Base-by-base conservation (phyloP, 176 grass and related monocot genomes). In the Pontederia crassipes region DNA sequence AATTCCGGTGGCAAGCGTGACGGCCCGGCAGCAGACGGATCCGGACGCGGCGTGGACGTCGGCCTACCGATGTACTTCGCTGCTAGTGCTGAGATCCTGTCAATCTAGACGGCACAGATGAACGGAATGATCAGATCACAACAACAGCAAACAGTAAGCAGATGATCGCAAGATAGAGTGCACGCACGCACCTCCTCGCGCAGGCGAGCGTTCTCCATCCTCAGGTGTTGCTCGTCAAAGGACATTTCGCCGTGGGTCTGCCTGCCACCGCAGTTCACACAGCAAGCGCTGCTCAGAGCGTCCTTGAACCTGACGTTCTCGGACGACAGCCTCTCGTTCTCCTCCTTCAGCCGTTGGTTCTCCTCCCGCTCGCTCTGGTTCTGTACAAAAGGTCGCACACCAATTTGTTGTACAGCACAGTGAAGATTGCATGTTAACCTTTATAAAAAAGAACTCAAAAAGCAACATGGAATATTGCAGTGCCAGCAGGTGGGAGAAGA, bases 261-360 rank as follows among this genome's bases (percentile, higher is more conserved):
- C 29, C 58, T 54, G 26, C 59, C 66, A 28, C 32, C 20, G 45
- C 83, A 86, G 29, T 3, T 72, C 27, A 49, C 49, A 62, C 83
- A 90, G 35, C 62, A 16, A 10, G 13, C 27, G 35, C 27, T 68
- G 4, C 0, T 40, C 1, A 64, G 48, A 1, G 52, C 46, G 46
- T 65, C 46, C 53, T 63, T 83, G n/a, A 90, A 28, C 54, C 29
- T 80, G 2, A 18, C 49, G 69, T 75, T 86, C 49, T 86, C 79
- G 3, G 59, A 56, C 57, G 13, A 60, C 16, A 90, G 83, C 35
- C 61, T 70, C 5, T 86, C 73, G 29, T 86, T 90, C 59, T 77
- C 76, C 13, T 80, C 62, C 29, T 70, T 79, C 57, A 90, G 57
- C 69, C 58, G 73, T 8, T 72, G 79, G 49, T 71, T 90, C 29